Evolutionary conservation across 805 yeast genomes (phyloP).

Genomic region (Barnettozyma sucrosica): DNA sequence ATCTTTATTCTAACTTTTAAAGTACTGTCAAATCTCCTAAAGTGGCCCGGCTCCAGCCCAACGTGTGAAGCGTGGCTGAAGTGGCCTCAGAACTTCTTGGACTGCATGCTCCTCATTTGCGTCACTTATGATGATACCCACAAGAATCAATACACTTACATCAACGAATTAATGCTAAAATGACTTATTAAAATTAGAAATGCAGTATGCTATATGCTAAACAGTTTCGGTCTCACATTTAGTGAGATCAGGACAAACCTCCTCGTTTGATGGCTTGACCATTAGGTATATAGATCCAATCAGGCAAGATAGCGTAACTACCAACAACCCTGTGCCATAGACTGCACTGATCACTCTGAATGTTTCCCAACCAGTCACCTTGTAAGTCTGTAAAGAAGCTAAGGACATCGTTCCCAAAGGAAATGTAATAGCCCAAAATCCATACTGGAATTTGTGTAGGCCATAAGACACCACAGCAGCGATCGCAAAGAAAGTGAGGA

Average conservation of each 20-base stretch:
- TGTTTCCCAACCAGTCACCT: constrained; percentile 42
- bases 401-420: constrained; percentile 81
- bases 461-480: constrained; percentile 30
- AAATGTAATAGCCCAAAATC: constrained; percentile 85
- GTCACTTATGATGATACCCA: no score
- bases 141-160: no score
- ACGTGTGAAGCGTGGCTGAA: no score
- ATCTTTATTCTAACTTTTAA: no score
- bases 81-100: no score
- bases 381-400: constrained; percentile 48
- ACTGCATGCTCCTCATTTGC: no score
- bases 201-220: constrained; percentile 2
- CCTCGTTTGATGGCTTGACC: background rate
- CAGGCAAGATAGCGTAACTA: constrained; percentile 3
- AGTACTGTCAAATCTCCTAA: no score
- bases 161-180: background rate
- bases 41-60: no score
- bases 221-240: background rate
- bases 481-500: constrained; percentile 43
- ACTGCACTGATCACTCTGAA: constrained; percentile 60
- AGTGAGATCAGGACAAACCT: background rate
- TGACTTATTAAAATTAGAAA: background rate
- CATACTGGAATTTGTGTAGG: constrained; percentile 37
- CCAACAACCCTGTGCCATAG: constrained; percentile 36
- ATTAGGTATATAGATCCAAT: constrained; percentile 8